phyloP scores from a whole-genome alignment of 805 yeast genomes.

The Maudiozyma turicensis region DNA sequence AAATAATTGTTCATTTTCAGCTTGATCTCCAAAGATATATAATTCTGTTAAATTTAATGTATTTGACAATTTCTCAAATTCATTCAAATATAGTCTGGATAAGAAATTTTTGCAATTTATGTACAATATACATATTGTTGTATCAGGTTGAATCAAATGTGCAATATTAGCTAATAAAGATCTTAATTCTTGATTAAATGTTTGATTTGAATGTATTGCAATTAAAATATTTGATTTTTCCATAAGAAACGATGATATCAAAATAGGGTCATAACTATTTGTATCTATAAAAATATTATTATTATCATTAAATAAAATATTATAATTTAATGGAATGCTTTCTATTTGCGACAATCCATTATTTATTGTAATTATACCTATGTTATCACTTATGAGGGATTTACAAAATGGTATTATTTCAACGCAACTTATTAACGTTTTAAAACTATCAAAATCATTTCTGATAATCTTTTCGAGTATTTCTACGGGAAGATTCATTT shows the following conservation, averaged over 20 bases:
- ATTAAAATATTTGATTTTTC: slow-evolving; percentile 12
- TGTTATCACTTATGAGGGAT: slow-evolving; percentile 6
- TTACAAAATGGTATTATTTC: slow-evolving; percentile 10
- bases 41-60: slow-evolving; percentile 17
- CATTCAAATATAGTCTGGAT: slow-evolving; percentile 22
- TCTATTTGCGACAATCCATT: slow-evolving; percentile 7
- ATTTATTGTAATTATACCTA: slow-evolving; percentile 19
- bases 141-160: slow-evolving; percentile 2
- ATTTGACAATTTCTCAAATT: slow-evolving; percentile 6
- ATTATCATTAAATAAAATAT: slow-evolving; percentile 5
- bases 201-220: slow-evolving; percentile 15
- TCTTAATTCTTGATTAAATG: slow-evolving; percentile 17
- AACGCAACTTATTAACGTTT: slow-evolving; percentile 20
- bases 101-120: slow-evolving; percentile 16
- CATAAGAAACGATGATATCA: slow-evolving; percentile 5
- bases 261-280: slow-evolving; percentile 4
- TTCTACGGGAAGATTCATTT: slow-evolving; percentile 18
- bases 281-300: slow-evolving; percentile 10
- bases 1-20: slow-evolving; percentile 7
- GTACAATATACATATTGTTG: slow-evolving; percentile 18
- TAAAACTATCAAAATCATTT: slow-evolving; percentile 16
- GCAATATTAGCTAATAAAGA: slow-evolving; percentile 9
- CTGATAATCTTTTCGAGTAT: slow-evolving; percentile 16
- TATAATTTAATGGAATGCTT: slow-evolving; percentile 9
- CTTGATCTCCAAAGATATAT: slow-evolving; percentile 16